phyloP scores from a whole-genome alignment of 495 filamentous ascomycete species.

The Trichoderma asperelloides region DNA sequence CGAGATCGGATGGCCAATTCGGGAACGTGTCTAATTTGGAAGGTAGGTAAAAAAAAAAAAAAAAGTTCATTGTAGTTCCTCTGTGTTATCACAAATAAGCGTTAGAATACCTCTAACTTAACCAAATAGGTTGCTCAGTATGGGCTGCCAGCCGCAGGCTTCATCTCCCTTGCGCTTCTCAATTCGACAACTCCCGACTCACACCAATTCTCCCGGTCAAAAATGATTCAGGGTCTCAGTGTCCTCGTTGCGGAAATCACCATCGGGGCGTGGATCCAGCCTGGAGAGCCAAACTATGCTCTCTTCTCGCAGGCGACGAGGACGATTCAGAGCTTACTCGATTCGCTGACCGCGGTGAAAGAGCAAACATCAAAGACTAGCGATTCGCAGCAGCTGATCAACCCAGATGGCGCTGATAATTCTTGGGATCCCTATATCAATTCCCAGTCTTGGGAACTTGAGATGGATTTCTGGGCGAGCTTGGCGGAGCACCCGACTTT shows the following conservation, averaged over 20 bases:
- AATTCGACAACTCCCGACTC: slow-evolving; percentile 15
- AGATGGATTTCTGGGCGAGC: slow-evolving; percentile 1
- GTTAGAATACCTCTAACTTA: background rate
- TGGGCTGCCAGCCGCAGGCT: slow-evolving; percentile 33
- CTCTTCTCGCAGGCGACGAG: slow-evolving; percentile 9
- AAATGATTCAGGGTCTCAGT: slow-evolving; percentile 26
- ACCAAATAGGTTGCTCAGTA: slow-evolving; percentile 29
- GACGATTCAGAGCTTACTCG: slow-evolving; percentile 9
- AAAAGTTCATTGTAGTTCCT: background rate
- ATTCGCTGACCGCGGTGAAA: background rate
- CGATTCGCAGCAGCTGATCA: background rate
- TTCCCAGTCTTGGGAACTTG: slow-evolving; percentile 1
- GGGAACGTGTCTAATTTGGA: slow-evolving; percentile 35
- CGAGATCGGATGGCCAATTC: slow-evolving; percentile 32
- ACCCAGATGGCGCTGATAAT: background rate
- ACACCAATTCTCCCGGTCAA: slow-evolving; percentile 17
- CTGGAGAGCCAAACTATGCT: slow-evolving; percentile 28
- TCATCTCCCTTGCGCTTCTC: slow-evolving; percentile 29
- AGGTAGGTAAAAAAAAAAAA: no score
- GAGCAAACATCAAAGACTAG: background rate
- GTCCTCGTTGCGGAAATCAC: slow-evolving; percentile 33
- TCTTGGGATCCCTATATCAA: background rate
- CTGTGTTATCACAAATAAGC: no score
- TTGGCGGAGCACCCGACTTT: background rate
- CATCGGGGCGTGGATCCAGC: slow-evolving; percentile 25